A percentile compares a stretch with the other conserved stretches of the same genome.
phyloP scores from a whole-genome alignment of 176 grass and related monocot species.

The Carex littledalei region DNA sequence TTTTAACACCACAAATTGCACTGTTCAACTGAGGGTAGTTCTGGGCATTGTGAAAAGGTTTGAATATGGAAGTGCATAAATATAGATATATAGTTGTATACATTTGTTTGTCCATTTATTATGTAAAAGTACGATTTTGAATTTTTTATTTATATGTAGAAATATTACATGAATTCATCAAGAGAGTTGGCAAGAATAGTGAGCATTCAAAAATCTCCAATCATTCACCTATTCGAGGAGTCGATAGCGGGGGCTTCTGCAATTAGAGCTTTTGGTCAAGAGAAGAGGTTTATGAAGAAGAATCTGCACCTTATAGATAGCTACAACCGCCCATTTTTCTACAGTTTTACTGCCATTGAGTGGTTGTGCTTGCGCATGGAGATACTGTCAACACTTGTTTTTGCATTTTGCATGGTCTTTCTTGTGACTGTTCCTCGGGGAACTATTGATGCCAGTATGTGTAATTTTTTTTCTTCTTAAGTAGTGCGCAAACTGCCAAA shows the following conservation, averaged over 20 bases:
- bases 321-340: constrained; percentile 92
- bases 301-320: constrained; percentile 91
- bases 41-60: neutral
- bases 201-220: constrained; percentile 95
- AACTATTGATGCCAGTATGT: constrained; percentile 98
- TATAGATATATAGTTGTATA: neutral
- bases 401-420: constrained; percentile 95
- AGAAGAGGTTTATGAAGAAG: constrained; percentile 97
- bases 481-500: neutral
- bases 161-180: constrained; percentile 99
- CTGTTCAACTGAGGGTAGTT: neutral
- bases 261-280: constrained; percentile 93
- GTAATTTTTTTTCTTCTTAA: neutral
- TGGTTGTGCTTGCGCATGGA: constrained; percentile 99
- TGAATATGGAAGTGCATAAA: neutral
- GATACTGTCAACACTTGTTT: constrained; percentile 87
- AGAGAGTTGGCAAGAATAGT: constrained; percentile 88
- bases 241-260: constrained; percentile 92
- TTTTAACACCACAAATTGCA: neutral
- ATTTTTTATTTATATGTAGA: constrained; percentile 44
- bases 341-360: constrained; percentile 96
- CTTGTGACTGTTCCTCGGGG: constrained; percentile 95
- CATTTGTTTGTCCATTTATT: neutral
- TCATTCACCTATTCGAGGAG: constrained; percentile 96
- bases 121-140: neutral